These are phyloP conservation scores for Alternaria triticina DNA, from an alignment of 2,329 filamentous ascomycete genomes.

Conservation along the genomic window DNA sequence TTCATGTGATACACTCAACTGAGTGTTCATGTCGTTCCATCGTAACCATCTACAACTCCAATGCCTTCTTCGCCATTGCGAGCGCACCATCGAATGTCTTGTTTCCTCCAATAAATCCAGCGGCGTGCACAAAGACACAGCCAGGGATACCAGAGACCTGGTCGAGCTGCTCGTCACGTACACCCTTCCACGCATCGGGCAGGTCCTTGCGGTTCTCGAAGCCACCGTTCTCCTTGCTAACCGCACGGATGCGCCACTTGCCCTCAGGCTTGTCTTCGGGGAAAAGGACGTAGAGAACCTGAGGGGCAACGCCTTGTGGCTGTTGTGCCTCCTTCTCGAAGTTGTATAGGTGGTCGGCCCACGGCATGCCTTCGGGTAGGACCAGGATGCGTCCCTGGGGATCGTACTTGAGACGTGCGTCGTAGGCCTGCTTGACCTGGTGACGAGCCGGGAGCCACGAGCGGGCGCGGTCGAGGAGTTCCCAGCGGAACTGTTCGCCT, in stretches of 20 bases:
- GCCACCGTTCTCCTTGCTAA: conserved; percentile 82
- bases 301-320: conserved; percentile 54
- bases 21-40: not conserved
- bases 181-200: conserved; percentile 89
- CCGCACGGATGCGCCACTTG: conserved; percentile 94
- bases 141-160: conserved; percentile 71
- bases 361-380: conserved; percentile 79
- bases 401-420: conserved; percentile 71
- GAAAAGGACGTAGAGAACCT: conserved; percentile 88
- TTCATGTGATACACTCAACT: not conserved
- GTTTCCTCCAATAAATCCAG: conserved; percentile 96
- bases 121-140: conserved; percentile 90
- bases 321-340: conserved; percentile 68
- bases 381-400: conserved; percentile 80
- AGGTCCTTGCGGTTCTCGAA: conserved; percentile 92
- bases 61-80: conserved; percentile 81
- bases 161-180: conserved; percentile 85
- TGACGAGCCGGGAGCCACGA: conserved; percentile 89
- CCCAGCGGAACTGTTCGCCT: conserved; percentile 84
- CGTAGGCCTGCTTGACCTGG: conserved; percentile 78
- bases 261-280: conserved; percentile 77
- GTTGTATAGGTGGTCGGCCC: conserved; percentile 95
- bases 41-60: conserved; percentile 50
- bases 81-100: conserved; percentile 87
- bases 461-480: conserved; percentile 74